Evolutionary conservation across 192 early-diverging fungal genomes (phyloP).

Genomic region (Dissophora globulifera): DNA sequence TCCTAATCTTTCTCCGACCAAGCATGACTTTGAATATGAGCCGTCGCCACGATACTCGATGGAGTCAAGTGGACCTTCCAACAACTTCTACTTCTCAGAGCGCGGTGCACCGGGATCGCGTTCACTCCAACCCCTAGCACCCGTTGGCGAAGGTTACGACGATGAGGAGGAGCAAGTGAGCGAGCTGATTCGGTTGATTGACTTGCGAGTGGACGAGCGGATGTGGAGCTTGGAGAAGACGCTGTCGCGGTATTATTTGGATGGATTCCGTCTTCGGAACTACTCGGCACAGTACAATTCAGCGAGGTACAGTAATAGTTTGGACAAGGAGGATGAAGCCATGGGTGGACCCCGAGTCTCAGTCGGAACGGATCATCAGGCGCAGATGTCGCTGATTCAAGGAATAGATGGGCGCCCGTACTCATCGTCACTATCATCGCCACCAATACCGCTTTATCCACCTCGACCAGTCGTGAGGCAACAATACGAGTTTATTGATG

Average conservation of each 20-base stretch:
- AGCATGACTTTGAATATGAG: not conserved
- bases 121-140: slow-evolving; percentile 23
- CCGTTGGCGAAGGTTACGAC: slow-evolving; percentile 13
- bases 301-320: not conserved
- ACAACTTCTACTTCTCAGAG: slow-evolving; percentile 42
- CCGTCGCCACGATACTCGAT: slow-evolving; percentile 1
- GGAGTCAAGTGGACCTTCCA: slow-evolving; percentile 3
- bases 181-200: slow-evolving; percentile 47
- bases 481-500: slow-evolving; percentile 5
- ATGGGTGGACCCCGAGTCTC: no score
- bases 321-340: no score
- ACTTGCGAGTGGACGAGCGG: slow-evolving; percentile 39
- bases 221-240: slow-evolving; percentile 52
- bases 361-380: no score
- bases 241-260: slow-evolving; percentile 40
- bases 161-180: slow-evolving; percentile 33
- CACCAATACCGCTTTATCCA: slow-evolving; percentile 9
- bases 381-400: no score
- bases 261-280: slow-evolving; percentile 45
- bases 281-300: slow-evolving; percentile 16
- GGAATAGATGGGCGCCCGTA: no score
- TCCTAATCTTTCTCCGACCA: not conserved
- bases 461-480: slow-evolving; percentile 15
- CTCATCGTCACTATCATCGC: not conserved
- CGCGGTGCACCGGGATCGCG: slow-evolving; percentile 28